Base-by-base conservation (phyloP, 176 grass and related monocot species). In the Avena atlantica region DNA sequence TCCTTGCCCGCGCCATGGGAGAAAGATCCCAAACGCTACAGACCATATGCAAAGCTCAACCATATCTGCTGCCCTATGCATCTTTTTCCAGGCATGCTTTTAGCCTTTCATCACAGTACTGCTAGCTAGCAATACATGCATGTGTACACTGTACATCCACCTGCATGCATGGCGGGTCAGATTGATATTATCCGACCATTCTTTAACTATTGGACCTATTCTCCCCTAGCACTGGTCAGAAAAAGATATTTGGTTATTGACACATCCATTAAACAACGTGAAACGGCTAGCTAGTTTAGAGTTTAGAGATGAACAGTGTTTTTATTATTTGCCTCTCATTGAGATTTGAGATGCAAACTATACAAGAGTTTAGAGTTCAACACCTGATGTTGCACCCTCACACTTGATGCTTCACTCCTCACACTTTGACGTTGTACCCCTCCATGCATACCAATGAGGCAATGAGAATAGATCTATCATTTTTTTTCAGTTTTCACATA, bases 1-100 rank as follows among this genome's bases (percentile, higher is more conserved):
- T 85, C 49, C 75, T 44, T 89, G 67, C 56, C 76, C 45, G 81
- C 82, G 29, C 67, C 50, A 48, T 29, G 45, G 83, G 23, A 70
- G 52, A 76, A 83, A 82, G 88, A n/a, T 10, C 72, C 62, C 78
- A 83, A 86, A 12, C 8, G 52, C 83, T 86, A 82, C 49, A 36
- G 20, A 78, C 78, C 78, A 70, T 44, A 69, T 71, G 76, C 65
- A 84, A 79, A 7, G 31, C 17, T 63, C 60, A 63, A 24, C 63
- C 17, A 67, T 55, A 19, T 14, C 21, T 50, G 9, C 25, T 65
- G 40, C 1, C 16, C 36, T n/a, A 36, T 82, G 16, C 15, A n/a
- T 82, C 45, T 68, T 11, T 61, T 61, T 11, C 20, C 19, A 61
- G 58, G 58, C 58, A 23, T 61, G 58, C n/a, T 25, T 34, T 34